These are phyloP conservation scores for Tylopilus sp. DNA, from an alignment of 768 basidiomycete species.

Conservation along the genomic window DNA sequence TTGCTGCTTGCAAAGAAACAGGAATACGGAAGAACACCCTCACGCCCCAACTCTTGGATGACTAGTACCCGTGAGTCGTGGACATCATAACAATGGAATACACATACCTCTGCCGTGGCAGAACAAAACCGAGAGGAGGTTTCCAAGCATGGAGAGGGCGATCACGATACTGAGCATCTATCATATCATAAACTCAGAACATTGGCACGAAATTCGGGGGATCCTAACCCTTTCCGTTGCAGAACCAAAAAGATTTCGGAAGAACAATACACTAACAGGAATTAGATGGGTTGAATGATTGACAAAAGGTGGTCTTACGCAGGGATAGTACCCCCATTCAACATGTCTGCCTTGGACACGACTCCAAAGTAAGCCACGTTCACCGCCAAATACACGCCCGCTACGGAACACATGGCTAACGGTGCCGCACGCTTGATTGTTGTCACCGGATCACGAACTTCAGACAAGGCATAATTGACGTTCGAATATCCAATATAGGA, in stretches of 20 bases:
- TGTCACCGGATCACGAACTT: slow-evolving; percentile 63
- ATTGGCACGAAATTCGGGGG: too few relatives aligned
- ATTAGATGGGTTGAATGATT: background rate
- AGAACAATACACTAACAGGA: slow-evolving; percentile 57
- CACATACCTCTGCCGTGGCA: slow-evolving; percentile 59
- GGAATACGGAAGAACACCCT: too few relatives aligned
- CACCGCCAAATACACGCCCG: slow-evolving; percentile 57
- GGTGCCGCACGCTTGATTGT: slow-evolving; percentile 73
- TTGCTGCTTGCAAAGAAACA: too few relatives aligned
- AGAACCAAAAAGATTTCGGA: slow-evolving; percentile 67
- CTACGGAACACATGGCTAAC: slow-evolving; percentile 57
- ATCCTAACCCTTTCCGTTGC: slow-evolving; percentile 57
- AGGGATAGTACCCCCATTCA: too few relatives aligned
- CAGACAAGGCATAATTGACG: too few relatives aligned
- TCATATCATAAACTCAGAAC: slow-evolving; percentile 1
- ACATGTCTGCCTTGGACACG: too few relatives aligned
- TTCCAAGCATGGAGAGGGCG: slow-evolving; percentile 62
- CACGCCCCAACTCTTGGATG: too few relatives aligned
- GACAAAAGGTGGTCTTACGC: background rate
- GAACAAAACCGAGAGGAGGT: slow-evolving; percentile 61
- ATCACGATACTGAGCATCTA: slow-evolving; percentile 61
- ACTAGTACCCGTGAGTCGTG: slow-evolving; percentile 41
- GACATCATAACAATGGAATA: too few relatives aligned
- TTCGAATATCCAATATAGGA: too few relatives aligned
- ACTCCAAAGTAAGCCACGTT: too few relatives aligned